These are phyloP conservation scores for Russula vinacea DNA, from an alignment of 768 basidiomycete species.

Conservation along the genomic window DNA sequence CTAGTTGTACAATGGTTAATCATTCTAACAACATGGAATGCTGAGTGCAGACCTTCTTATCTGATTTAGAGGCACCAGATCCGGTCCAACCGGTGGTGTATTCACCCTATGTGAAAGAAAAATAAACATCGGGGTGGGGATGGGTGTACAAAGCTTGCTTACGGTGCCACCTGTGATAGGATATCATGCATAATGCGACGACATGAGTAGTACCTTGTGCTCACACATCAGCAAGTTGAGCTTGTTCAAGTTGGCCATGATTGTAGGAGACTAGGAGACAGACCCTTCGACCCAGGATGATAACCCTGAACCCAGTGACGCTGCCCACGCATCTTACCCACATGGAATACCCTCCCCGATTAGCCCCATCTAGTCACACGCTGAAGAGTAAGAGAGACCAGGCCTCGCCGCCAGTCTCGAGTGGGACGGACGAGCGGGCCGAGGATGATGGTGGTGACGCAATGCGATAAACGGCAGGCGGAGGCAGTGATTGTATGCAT, in stretches of 20 bases:
- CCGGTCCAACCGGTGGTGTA: conserved; percentile 95
- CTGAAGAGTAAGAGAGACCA: no score
- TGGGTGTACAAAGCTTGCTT: conserved; percentile 27
- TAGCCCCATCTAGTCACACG: no score
- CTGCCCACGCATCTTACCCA: no score
- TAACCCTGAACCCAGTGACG: background rate
- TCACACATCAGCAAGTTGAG: conserved; percentile 78
- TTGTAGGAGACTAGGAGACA: background rate
- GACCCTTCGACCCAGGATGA: background rate
- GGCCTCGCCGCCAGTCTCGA: no score
- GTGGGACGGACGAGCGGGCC: background rate
- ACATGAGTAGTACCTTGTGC: conserved; percentile 34
- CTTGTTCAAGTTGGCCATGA: conserved; percentile 24
- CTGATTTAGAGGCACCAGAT: conserved; percentile 88
- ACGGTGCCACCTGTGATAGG: conserved; percentile 47
- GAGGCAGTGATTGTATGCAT: background rate
- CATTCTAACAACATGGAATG: background rate
- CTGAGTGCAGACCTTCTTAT: conserved; percentile 70
- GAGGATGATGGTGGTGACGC: background rate
- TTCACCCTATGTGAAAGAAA: conserved; percentile 54
- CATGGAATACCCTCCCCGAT: no score
- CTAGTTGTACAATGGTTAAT: conserved; percentile 38
- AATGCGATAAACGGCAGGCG: conserved; percentile 6
- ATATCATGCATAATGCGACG: conserved; percentile 16
- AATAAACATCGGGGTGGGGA: background rate